Base-by-base conservation (phyloP, 306 rosid genomes). In the Trifolium dubium region DNA sequence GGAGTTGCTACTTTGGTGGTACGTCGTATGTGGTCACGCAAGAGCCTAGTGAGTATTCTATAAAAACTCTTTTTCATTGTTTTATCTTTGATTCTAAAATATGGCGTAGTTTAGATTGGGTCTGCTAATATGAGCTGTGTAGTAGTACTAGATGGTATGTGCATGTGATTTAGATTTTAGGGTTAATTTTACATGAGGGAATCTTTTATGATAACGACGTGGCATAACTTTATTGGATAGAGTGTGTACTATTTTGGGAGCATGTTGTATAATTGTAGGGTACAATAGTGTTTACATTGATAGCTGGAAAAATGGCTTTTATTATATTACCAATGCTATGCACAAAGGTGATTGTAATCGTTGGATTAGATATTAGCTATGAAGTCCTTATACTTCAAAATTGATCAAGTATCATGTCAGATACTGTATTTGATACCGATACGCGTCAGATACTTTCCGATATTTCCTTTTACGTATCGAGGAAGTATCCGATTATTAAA, bases 21-120 rank as follows among this genome's bases (percentile, higher is more conserved):
- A 85, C 97, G 83, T 88, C 99, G 28, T 92, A 80, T 77, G 97
- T 95, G 47, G 99, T 95, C 79, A 90, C 99, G 23, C 98, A 95
- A 73, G 88, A 79, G 80, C 99, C 99, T 0, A 92, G 99, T 95
- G 61, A 78, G 99, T 88, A 75, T 40, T 35, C 71, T 59, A 41
- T 28, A 47, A 4, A 8, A 0, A 15, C 40, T 28, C 61, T 6
- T 18, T 15, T 8, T 2, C 10, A 0, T 2, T 3, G 8, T 18
- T 78, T 10, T 17, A 53, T 37, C 2, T 35, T 64, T 13, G 55
- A 13, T 69, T 30, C 23, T 14, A 4, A 13, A 19, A 5, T 30
- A 30, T 6, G 14, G 84, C 62, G 79, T 59, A 76, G n/a, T 43
- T 58, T 84, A 89, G 76, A 64, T 6, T 12, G 4, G 3, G 5